Base-by-base conservation (phyloP, 2,329 filamentous ascomycete genomes). In the Aspergillus sp. region DNA sequence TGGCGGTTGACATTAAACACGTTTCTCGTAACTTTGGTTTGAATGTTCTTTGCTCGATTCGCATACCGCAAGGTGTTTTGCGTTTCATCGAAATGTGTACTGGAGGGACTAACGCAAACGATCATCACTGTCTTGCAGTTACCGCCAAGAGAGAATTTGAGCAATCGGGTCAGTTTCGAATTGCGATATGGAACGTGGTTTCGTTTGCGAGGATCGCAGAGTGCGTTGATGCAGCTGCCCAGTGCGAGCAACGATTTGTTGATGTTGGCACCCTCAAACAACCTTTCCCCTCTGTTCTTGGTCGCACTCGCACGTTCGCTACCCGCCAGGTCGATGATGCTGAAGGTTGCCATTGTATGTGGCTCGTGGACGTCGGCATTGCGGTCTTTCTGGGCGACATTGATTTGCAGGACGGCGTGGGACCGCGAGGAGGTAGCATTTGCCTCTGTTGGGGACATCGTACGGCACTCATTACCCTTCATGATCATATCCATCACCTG, bases 61-160 rank as follows among this genome's bases (percentile, higher is more conserved):
- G 93, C 93, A 62, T 98, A 98, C 58, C 94, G 86, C 12, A 98
- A 76, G 0, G 93, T 98, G 67, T 98, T 98, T 61, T 98, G 93
- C 0, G 91, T 96, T 70, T 98, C 93, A 66, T 98, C 93, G 58
- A 93, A 98, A 69, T 98, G 93, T 4, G 87, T 86, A 61, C 93
- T 97, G 1, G 89, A 96, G 1, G 93, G 93, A 57, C 90, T 96
- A 45, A 98, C 88, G 61, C 93, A 98, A 28, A 98, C 93, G 66
- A 98, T 97, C 93, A 98, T 98, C 65, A 98, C 93, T 0, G 93
- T 98, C 70, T 90, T 94, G 77, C 93, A 98, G 68, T 98, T 98
- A 3, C 93, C 93, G 29, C 93, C 93, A 0, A 98, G 80, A 0
- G 91, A 95, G 70, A 98, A 98, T 61, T 98, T 98, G 45, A 98